Conservation (phyloP, 2,329 filamentous ascomycete genomes). For the Neoascochyta sp. region DNA sequence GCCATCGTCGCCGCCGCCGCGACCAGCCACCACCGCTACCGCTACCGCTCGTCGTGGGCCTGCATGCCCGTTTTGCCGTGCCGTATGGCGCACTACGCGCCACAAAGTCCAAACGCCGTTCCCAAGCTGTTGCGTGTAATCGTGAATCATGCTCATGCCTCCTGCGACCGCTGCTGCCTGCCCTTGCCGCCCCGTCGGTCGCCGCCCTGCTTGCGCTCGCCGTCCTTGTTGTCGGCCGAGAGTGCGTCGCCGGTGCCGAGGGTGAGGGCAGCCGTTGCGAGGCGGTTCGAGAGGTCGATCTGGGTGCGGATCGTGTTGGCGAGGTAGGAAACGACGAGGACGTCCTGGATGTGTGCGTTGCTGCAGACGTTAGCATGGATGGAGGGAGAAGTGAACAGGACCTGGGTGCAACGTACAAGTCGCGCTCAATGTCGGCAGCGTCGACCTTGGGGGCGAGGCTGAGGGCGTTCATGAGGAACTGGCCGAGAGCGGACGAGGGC, state of each 20-base stretch:
- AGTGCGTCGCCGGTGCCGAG: conserved; percentile 43
- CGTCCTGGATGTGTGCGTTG: conserved; percentile 99
- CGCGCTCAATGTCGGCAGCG: conserved; percentile 81
- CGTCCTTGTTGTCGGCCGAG: conserved; percentile 33
- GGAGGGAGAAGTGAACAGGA: neutral
- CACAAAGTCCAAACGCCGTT: conserved; percentile 17
- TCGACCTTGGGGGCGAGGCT: conserved; percentile 94
- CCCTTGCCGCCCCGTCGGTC: conserved; percentile 33
- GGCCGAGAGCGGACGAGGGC: conserved; percentile 85
- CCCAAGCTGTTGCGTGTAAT: conserved; percentile 16
- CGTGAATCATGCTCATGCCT: conserved; percentile 26
- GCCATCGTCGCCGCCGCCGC: neutral
- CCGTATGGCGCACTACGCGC: conserved; percentile 1
- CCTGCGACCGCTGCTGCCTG: conserved; percentile 32
- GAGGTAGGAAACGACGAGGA: conserved; percentile 95
- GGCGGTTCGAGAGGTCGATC: conserved; percentile 93
- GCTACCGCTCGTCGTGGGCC: neutral
- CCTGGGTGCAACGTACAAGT: conserved; percentile 62
- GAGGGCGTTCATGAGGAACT: conserved; percentile 91
- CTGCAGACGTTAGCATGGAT: conserved; percentile 41
- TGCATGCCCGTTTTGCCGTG: conserved; percentile 3
- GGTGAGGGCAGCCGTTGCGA: conserved; percentile 63
- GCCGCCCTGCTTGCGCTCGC: conserved; percentile 27
- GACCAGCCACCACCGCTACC: neutral
- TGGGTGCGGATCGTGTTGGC: conserved; percentile 98